These are phyloP conservation scores for Xylaria sp. DNA, from an alignment of 2,329 filamentous ascomycete genomes.

Conservation along the genomic window DNA sequence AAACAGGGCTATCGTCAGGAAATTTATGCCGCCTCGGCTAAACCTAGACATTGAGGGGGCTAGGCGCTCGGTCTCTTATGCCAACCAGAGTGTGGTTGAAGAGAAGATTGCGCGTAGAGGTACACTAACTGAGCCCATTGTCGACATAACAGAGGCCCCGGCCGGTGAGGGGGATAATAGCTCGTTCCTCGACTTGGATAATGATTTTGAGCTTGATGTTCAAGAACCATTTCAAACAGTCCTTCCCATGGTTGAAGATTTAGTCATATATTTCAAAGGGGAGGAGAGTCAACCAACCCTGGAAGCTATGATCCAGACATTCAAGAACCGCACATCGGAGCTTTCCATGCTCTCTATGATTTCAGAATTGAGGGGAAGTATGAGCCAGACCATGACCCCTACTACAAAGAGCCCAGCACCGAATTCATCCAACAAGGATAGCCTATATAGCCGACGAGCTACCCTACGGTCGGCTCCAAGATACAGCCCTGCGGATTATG, in stretches of 20 bases:
- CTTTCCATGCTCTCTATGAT: conserved; percentile 30
- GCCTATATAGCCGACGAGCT: conserved; percentile 7
- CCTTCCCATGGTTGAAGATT: conserved; percentile 60
- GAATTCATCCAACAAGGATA: conserved; percentile 16
- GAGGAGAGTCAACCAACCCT: conserved; percentile 50
- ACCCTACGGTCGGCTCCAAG: conserved; percentile 24
- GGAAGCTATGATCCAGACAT: conserved; percentile 53
- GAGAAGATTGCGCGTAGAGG: conserved; percentile 35
- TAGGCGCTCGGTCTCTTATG: conserved; percentile 24
- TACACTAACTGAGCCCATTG: conserved; percentile 32
- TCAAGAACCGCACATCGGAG: conserved; percentile 49
- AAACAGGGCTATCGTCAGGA: conserved; percentile 33
- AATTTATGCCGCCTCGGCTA: conserved; percentile 34
- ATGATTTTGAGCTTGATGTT: conserved; percentile 23
- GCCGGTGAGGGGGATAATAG: conserved; percentile 45
- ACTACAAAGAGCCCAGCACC: conserved; percentile 5
- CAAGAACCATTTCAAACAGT: conserved; percentile 48
- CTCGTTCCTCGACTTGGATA: conserved; percentile 21
- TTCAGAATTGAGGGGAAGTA: conserved; percentile 20
- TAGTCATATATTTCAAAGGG: conserved; percentile 60
- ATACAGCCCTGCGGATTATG: conserved; percentile 49
- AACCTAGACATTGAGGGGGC: conserved; percentile 26
- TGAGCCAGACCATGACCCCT: conserved; percentile 7
- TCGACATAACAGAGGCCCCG: conserved; percentile 44
- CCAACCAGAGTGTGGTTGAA: conserved; percentile 31